Evolutionary conservation across 1,284 basidiomycete species (phyloP).

Genomic region (Peniophora sp.): DNA sequence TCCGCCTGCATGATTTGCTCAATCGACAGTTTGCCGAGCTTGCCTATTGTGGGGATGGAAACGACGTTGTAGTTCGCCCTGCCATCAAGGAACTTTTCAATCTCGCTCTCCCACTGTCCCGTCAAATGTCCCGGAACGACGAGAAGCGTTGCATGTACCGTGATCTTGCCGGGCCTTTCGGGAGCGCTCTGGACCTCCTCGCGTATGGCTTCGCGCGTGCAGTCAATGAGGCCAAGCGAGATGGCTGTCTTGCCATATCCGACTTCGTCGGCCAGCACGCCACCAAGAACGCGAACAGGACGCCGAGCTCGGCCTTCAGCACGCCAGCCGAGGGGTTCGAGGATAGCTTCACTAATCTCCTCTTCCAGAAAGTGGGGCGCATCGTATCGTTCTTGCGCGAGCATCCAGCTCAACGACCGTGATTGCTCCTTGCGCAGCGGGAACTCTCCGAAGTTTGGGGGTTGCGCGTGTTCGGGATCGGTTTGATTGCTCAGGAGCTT

Average conservation of each 20-base stretch:
- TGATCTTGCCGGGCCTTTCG: slow-evolving; percentile 59
- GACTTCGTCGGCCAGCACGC: slow-evolving; percentile 92
- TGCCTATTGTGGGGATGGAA: slow-evolving; percentile 62
- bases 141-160: slow-evolving; percentile 73
- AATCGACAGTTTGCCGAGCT: slow-evolving; percentile 73
- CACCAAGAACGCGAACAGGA: slow-evolving; percentile 72
- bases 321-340: slow-evolving; percentile 85
- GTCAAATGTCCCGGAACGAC: slow-evolving; percentile 88
- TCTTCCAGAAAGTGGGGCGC: slow-evolving; percentile 82
- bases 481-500: slow-evolving; percentile 69
- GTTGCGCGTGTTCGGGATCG: slow-evolving; percentile 73
- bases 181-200: slow-evolving; percentile 47
- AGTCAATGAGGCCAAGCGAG: slow-evolving; percentile 82
- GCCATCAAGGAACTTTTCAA: slow-evolving; percentile 67
- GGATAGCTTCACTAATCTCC: slow-evolving; percentile 86
- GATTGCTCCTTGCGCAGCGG: slow-evolving; percentile 79
- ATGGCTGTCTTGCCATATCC: slow-evolving; percentile 97
- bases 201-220: slow-evolving; percentile 47
- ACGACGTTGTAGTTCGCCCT: slow-evolving; percentile 50
- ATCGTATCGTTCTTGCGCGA: slow-evolving; percentile 65
- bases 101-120: slow-evolving; percentile 86
- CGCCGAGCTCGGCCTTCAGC: slow-evolving; percentile 86
- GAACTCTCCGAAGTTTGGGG: slow-evolving; percentile 63
- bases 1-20: slow-evolving; percentile 77
- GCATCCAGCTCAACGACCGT: slow-evolving; percentile 91